A percentile compares a stretch with the other conserved stretches of the same genome.
These are phyloP conservation scores for Pseudozyma thailandica DNA, from an alignment of 1,284 basidiomycete species.

Conservation along the genomic window DNA sequence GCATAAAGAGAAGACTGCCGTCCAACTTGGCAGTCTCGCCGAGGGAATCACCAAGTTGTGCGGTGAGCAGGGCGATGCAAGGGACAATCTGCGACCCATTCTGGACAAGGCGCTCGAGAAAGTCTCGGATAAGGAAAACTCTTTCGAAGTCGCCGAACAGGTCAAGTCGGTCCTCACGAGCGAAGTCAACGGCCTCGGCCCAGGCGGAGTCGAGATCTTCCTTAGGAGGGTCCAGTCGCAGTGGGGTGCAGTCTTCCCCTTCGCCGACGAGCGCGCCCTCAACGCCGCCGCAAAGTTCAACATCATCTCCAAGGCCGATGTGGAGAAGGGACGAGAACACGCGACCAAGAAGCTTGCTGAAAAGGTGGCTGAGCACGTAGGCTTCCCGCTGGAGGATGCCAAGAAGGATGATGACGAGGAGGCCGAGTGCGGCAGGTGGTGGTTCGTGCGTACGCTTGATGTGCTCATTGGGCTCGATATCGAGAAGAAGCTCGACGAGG, in stretches of 20 bases:
- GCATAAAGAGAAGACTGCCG: slow-evolving; percentile 56
- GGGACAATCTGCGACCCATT: slow-evolving; percentile 21
- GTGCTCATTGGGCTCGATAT: slow-evolving; percentile 51
- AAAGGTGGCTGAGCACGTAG: slow-evolving; percentile 42
- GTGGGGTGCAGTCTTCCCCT: slow-evolving; percentile 49
- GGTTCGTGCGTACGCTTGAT: slow-evolving; percentile 49
- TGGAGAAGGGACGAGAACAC: slow-evolving; percentile 19
- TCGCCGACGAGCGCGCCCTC: slow-evolving; percentile 42
- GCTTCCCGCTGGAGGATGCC: slow-evolving; percentile 38
- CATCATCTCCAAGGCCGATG: slow-evolving; percentile 18
- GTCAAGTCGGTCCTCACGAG: slow-evolving; percentile 31
- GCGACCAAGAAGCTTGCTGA: slow-evolving; percentile 28
- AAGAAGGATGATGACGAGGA: slow-evolving; percentile 31
- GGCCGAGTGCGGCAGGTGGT: slow-evolving; percentile 41
- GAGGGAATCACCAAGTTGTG: slow-evolving; percentile 31
- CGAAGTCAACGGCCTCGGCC: slow-evolving; percentile 45
- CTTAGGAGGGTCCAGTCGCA: slow-evolving; percentile 42
- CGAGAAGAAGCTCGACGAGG: slow-evolving; percentile 48
- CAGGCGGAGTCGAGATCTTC: slow-evolving; percentile 48
- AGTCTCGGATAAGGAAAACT: slow-evolving; percentile 5
- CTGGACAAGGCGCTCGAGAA: slow-evolving; percentile 30
- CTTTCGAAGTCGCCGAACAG: slow-evolving; percentile 28
- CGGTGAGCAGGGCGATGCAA: slow-evolving; percentile 6
- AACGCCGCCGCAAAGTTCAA: slow-evolving; percentile 34
- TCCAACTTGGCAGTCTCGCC: slow-evolving; percentile 47